A percentile compares a stretch with the other conserved stretches of the same genome.
These are phyloP conservation scores for Paracoccidioides brasiliensis DNA, from an alignment of 2,329 filamentous ascomycete genomes.

Conservation along the genomic window DNA sequence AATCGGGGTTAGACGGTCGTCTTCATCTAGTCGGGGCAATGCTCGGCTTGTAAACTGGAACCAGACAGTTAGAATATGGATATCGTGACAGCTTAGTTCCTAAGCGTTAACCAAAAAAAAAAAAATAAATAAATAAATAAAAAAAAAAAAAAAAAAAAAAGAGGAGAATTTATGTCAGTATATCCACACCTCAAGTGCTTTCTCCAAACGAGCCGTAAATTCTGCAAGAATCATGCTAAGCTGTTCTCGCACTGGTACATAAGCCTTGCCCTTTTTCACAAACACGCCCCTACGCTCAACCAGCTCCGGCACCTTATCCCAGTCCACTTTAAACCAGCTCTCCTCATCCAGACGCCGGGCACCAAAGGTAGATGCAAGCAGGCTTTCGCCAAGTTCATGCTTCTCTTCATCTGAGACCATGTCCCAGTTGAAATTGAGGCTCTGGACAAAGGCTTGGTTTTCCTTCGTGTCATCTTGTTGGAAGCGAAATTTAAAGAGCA, in stretches of 20 bases:
- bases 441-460: slow-evolving; percentile 60
- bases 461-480: slow-evolving; percentile 63
- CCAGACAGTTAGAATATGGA: too few relatives aligned
- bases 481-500: slow-evolving; percentile 75
- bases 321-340: slow-evolving; percentile 91
- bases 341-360: slow-evolving; percentile 54
- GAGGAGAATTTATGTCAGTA: slow-evolving; percentile 3
- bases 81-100: background rate
- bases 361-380: slow-evolving; percentile 45
- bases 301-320: slow-evolving; percentile 81
- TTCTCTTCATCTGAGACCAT: slow-evolving; percentile 68
- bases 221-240: slow-evolving; percentile 79
- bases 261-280: slow-evolving; percentile 70
- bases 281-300: slow-evolving; percentile 69
- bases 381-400: slow-evolving; percentile 48
- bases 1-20: slow-evolving; percentile 72
- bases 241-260: slow-evolving; percentile 78
- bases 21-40: slow-evolving; percentile 84
- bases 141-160: background rate
- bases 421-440: slow-evolving; percentile 73
- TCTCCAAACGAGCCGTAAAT: slow-evolving; percentile 67
- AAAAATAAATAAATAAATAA: too few relatives aligned
- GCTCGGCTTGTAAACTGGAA: slow-evolving; percentile 71
- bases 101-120: background rate
- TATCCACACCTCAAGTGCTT: slow-evolving; percentile 59